Evolutionary conservation across 371 early-diverging fungal species (phyloP).

Genomic region (Mucor mucedo): DNA sequence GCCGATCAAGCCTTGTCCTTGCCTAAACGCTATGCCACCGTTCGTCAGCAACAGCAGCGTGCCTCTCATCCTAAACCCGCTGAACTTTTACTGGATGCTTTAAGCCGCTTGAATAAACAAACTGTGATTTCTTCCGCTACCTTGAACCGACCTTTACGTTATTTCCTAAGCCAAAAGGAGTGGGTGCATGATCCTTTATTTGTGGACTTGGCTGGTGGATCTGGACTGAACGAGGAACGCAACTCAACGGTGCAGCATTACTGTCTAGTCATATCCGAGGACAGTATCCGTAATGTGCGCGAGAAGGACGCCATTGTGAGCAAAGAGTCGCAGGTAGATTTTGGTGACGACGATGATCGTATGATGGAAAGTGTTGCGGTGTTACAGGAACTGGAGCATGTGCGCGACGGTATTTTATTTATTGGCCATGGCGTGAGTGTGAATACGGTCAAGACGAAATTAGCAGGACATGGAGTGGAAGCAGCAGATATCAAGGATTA

Average conservation of each 20-base stretch:
- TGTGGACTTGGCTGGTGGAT: constrained; percentile 63
- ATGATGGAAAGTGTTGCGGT: constrained; percentile 67
- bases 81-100: constrained; percentile 54
- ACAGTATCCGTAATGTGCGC: constrained; percentile 53
- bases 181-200: constrained; percentile 66
- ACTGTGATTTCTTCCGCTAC: constrained; percentile 76
- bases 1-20: constrained; percentile 74
- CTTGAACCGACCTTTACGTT: constrained; percentile 67
- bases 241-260: constrained; percentile 52
- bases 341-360: constrained; percentile 64
- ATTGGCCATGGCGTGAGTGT: constrained; percentile 40
- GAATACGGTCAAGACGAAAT: constrained; percentile 28
- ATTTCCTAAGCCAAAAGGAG: constrained; percentile 57
- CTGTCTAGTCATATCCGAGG: constrained; percentile 59
- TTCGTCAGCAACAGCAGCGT: constrained; percentile 52
- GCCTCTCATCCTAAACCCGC: constrained; percentile 70
- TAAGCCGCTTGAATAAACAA: constrained; percentile 45
- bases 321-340: constrained; percentile 25
- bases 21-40: constrained; percentile 63
- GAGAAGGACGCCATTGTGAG: background rate
- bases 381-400: constrained; percentile 54
- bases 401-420: constrained; percentile 67
- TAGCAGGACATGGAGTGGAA: constrained; percentile 31
- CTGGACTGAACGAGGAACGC: constrained; percentile 30
- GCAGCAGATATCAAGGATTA: constrained; percentile 39